Evolutionary conservation across 495 filamentous ascomycete genomes (phyloP).

Genomic region (Aspergillus coremiiformis): DNA sequence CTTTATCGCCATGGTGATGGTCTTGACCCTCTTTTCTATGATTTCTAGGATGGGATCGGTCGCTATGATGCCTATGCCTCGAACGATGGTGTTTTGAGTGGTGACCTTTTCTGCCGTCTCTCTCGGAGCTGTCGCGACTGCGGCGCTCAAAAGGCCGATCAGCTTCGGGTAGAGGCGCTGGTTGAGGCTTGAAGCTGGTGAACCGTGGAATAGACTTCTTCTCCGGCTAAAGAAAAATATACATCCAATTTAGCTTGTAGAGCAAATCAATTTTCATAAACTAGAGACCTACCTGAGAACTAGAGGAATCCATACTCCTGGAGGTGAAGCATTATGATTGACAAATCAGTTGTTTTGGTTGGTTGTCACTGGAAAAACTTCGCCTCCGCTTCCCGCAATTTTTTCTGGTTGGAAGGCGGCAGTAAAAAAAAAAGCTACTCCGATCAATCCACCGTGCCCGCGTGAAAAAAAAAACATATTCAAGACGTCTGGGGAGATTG

Average conservation of each 20-base stretch:
- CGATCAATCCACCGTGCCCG: slow-evolving; percentile 6
- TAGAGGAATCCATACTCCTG: slow-evolving; percentile 33
- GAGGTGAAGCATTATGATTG: slow-evolving; percentile 10
- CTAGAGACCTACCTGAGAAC: slow-evolving; percentile 26
- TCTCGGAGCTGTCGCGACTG: slow-evolving; percentile 13
- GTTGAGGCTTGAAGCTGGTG: slow-evolving; percentile 56
- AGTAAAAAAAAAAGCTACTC: slow-evolving; percentile 33
- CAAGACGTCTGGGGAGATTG: not conserved
- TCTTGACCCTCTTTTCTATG: slow-evolving; percentile 15
- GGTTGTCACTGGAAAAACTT: slow-evolving; percentile 20
- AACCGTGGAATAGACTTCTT: slow-evolving; percentile 54
- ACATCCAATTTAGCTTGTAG: not conserved
- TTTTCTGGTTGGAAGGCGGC: slow-evolving; percentile 13
- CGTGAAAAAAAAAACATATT: not conserved
- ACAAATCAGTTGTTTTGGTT: not conserved
- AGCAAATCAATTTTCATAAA: not conserved
- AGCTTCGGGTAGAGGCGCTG: slow-evolving; percentile 21
- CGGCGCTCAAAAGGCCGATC: slow-evolving; percentile 16
- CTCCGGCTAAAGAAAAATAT: slow-evolving; percentile 17
- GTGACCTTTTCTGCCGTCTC: slow-evolving; percentile 19
- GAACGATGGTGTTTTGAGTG: slow-evolving; percentile 21
- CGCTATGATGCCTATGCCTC: slow-evolving; percentile 18
- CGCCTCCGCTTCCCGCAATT: slow-evolving; percentile 18
- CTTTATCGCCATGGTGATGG: slow-evolving; percentile 1
- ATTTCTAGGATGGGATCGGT: slow-evolving; percentile 23